Evolutionary conservation across 345 rosid genomes (phyloP).

Genomic region (Salix caprea): DNA sequence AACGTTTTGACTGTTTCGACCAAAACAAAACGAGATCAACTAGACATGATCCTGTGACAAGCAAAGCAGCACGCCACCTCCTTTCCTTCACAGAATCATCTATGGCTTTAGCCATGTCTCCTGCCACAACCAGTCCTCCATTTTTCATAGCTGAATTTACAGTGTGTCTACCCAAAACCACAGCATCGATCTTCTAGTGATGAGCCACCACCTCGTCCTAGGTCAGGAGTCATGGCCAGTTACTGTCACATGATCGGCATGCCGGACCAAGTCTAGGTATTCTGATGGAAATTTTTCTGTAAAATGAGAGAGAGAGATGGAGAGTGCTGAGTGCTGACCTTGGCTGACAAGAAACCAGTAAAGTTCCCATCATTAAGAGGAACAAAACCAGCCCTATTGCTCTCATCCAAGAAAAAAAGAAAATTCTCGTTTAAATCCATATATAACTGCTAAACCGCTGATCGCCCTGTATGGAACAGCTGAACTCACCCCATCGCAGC

Average conservation of each 20-base stretch:
- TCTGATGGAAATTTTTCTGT: slow-evolving; percentile 22
- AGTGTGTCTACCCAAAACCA: slow-evolving; percentile 36
- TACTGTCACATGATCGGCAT: slow-evolving; percentile 18
- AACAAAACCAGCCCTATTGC: slow-evolving; percentile 28
- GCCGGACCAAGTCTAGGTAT: slow-evolving; percentile 21
- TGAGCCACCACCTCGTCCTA: slow-evolving; percentile 43
- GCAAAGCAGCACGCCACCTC: slow-evolving; percentile 27
- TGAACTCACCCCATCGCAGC: slow-evolving; percentile 42
- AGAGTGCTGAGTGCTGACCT: slow-evolving; percentile 11
- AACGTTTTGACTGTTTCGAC: too few species aligned
- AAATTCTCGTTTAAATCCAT: slow-evolving; percentile 13
- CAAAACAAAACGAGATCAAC: background rate
- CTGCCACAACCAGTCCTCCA: slow-evolving; percentile 1
- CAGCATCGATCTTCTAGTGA: slow-evolving; percentile 39
- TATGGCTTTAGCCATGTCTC: slow-evolving; percentile 15
- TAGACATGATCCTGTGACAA: slow-evolving; percentile 24
- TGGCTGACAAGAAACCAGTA: slow-evolving; percentile 22
- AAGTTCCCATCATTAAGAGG: slow-evolving; percentile 31
- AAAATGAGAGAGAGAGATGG: background rate
- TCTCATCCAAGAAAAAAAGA: slow-evolving; percentile 23
- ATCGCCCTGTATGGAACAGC: slow-evolving; percentile 28
- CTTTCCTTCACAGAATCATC: slow-evolving; percentile 27
- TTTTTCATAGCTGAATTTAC: slow-evolving; percentile 7
- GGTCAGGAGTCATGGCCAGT: slow-evolving; percentile 52
- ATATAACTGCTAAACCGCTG: slow-evolving; percentile 17